phyloP scores from a whole-genome alignment of 768 basidiomycete species.

The Boletus vermiculosoides region DNA sequence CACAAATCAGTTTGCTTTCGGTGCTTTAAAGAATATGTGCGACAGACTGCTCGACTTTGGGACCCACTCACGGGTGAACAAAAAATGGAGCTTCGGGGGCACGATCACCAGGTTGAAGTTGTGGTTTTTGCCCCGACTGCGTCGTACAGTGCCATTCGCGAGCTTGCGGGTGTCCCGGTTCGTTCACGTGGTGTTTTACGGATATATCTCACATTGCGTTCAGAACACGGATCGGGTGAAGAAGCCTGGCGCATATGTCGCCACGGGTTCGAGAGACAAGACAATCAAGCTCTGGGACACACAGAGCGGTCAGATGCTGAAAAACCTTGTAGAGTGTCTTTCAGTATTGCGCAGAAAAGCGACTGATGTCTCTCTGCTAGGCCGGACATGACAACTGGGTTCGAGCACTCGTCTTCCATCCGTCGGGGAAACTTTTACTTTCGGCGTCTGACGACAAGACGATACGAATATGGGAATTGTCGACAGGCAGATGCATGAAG shows the following conservation, averaged over 20 bases:
- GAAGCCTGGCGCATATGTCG: slow-evolving; percentile 58
- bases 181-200: slow-evolving; percentile 25
- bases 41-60: slow-evolving; percentile 75
- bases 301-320: slow-evolving; percentile 74
- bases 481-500: slow-evolving; percentile 81
- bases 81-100: slow-evolving; percentile 82
- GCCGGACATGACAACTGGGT: slow-evolving; percentile 90
- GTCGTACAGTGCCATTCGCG: slow-evolving; percentile 75
- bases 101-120: slow-evolving; percentile 83
- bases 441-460: slow-evolving; percentile 93
- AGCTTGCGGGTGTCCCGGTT: slow-evolving; percentile 71
- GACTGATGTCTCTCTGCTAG: slow-evolving; percentile 33
- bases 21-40: background rate
- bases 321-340: slow-evolving; percentile 57
- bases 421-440: slow-evolving; percentile 84
- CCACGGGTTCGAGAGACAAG: slow-evolving; percentile 89
- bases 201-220: background rate
- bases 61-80: slow-evolving; percentile 71
- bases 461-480: slow-evolving; percentile 86
- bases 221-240: slow-evolving; percentile 53
- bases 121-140: slow-evolving; percentile 76
- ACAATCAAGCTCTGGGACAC: slow-evolving; percentile 91
- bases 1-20: background rate
- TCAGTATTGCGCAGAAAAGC: background rate
- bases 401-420: slow-evolving; percentile 85